Base-by-base conservation (phyloP, 805 yeast genomes). In the Brettanomyces sp. region DNA sequence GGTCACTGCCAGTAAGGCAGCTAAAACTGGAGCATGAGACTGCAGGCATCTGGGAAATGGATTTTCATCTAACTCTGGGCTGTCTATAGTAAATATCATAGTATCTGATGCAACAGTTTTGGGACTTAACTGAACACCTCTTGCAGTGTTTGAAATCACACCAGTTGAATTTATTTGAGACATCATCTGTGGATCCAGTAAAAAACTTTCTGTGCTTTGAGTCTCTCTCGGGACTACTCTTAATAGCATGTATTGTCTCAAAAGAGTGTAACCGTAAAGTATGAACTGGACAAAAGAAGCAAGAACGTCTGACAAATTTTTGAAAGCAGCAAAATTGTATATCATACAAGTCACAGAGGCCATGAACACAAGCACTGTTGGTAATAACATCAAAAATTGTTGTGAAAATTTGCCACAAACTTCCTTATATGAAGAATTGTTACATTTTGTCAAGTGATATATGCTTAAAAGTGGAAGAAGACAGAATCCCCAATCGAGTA, bases 1-100 rank as follows among this genome's bases (percentile, higher is more conserved):
- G 12, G 65, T 50, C 7, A 62, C 35, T 8, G 65, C 63, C 18
- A 63, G 44, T 28, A 63, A 46, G 3, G 67, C 58, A 2, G 67
- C 60, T 24, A 63, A 43, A 5, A 63, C 56, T 1, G 67, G 67
- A 2, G 59, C 60, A 36, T 49, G 49, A 14, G 50, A 52, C 1
- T 52, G 49, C 5, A 46, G 32, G 36, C 12, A 21, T n/a, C 13
- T 34, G n/a, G 23, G 18, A 38, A 12, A 22, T 25, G 14, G 5
- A 38, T 5, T 21, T 36, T 13, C n/a, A 11, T 24, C 40, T 23
- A 9, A 9, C 18, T 36, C 34, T 5, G 13, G 21, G 11, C 12
- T 21, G 33, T 42, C 45, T 30, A 42, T 32, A 4, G 5, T 11
- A 18, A 24, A 46, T n/a, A 32, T 36, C 39, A 36, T 32, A 21